Percentiles rank a stretch among this genome's conserved stretches.
Conservation (phyloP, 2,329 filamentous ascomycete species). For the Bipolaris victoriae region DNA sequence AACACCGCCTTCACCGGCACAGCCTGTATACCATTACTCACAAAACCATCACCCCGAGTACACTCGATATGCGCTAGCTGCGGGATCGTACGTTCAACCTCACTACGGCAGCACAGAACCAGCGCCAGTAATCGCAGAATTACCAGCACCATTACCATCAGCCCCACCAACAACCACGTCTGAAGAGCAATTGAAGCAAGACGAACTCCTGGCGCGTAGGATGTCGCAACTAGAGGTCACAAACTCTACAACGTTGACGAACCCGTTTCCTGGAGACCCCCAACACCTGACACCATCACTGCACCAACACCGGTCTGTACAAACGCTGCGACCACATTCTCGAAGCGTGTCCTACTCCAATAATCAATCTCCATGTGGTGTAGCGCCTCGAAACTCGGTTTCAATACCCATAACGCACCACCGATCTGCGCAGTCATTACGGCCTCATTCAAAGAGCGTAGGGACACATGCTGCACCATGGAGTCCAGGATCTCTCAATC, state of each 20-base stretch:
- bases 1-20: conserved; percentile 5
- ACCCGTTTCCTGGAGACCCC: not conserved
- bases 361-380: not conserved
- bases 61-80: conserved; percentile 7
- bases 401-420: conserved; percentile 2
- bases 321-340: conserved; percentile 14
- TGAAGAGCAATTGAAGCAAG: conserved; percentile 38
- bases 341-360: not conserved
- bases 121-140: conserved; percentile 32
- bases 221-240: conserved; percentile 38
- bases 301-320: conserved; percentile 6
- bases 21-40: conserved; percentile 16
- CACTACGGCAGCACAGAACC: conserved; percentile 24
- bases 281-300: conserved; percentile 2
- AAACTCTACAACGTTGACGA: conserved; percentile 26
- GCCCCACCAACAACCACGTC: conserved; percentile 36
- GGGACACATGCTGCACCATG: conserved; percentile 20
- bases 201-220: conserved; percentile 38
- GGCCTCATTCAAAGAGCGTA: conserved; percentile 19
- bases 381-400: not conserved
- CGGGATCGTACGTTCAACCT: conserved; percentile 25
- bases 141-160: conserved; percentile 36
- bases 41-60: conserved; percentile 11
- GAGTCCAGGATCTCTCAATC: conserved; percentile 25
- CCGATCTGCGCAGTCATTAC: conserved; percentile 13